These are phyloP conservation scores for Nicotiana paniculata DNA, from an alignment of 257 asterid species.

Conservation along the genomic window DNA sequence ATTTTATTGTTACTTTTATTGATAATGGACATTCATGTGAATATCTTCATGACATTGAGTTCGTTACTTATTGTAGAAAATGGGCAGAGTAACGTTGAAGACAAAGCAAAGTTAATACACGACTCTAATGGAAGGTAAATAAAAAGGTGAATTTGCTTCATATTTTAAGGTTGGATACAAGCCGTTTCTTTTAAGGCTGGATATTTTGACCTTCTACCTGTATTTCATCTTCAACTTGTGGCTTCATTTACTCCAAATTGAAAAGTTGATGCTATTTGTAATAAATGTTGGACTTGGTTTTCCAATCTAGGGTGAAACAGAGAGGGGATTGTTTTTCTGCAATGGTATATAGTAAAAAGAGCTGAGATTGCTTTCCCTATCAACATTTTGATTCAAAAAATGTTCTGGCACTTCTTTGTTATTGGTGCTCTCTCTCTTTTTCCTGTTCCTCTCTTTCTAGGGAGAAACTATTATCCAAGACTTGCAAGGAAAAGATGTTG, in stretches of 20 bases:
- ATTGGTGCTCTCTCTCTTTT: neutral
- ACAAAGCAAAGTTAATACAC: slow-evolving; percentile 24
- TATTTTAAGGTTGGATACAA: neutral
- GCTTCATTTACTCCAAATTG: neutral
- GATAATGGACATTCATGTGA: neutral
- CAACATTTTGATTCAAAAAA: neutral
- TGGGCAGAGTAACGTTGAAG: slow-evolving; percentile 29
- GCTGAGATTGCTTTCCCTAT: neutral
- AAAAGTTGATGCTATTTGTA: neutral
- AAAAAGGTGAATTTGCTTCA: slow-evolving; percentile 38
- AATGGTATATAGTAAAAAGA: neutral
- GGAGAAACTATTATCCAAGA: neutral
- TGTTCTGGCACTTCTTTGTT: neutral
- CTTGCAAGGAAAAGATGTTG: neutral
- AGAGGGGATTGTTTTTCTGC: neutral
- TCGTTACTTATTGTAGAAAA: slow-evolving; percentile 42
- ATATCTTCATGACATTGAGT: slow-evolving; percentile 6
- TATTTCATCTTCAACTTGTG: neutral
- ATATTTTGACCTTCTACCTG: neutral
- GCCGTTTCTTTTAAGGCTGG: neutral
- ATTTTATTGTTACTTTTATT: neutral
- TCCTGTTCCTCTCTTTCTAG: neutral
- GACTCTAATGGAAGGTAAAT: slow-evolving; percentile 64
- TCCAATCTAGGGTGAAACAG: neutral
- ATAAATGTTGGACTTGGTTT: neutral